phyloP scores from a whole-genome alignment of 1,139 yeast genomes.

The Candida gigantensis region DNA sequence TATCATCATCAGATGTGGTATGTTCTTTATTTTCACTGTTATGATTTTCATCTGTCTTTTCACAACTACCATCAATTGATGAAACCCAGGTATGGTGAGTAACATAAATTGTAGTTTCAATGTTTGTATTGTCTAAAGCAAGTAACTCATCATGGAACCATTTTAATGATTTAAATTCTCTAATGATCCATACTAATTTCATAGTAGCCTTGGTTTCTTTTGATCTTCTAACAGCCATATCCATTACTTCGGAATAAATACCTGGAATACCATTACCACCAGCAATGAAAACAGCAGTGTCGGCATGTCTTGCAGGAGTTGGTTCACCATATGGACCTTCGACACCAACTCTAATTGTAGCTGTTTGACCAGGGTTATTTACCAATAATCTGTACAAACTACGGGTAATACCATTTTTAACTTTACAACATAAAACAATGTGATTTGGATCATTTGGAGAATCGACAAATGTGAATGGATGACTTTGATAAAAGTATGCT shows the following conservation, averaged over 20 bases:
- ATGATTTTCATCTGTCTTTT: conserved; percentile 25
- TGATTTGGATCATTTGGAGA: conserved; percentile 16
- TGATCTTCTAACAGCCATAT: conserved; percentile 37
- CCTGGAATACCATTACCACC: conserved; percentile 51
- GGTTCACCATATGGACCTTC: too few species aligned
- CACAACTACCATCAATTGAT: too few species aligned
- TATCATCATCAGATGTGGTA: conserved; percentile 6
- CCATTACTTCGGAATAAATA: conserved; percentile 38
- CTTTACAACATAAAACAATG: conserved; percentile 32
- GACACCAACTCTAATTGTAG: too few species aligned
- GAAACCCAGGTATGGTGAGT: conserved; percentile 21
- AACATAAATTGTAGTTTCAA: conserved; percentile 43
- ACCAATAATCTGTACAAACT: conserved; percentile 32
- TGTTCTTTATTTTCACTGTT: background rate
- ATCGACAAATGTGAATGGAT: conserved; percentile 30
- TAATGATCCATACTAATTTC: conserved; percentile 53
- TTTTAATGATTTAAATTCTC: conserved; percentile 42
- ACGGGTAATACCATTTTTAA: conserved; percentile 42
- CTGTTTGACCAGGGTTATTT: conserved; percentile 26
- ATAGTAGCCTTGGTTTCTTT: conserved; percentile 45
- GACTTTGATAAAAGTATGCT: conserved; percentile 43
- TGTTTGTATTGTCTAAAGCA: conserved; percentile 29
- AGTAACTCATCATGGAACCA: conserved; percentile 56
- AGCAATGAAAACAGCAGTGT: conserved; percentile 43
- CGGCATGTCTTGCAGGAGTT: conserved; percentile 28